A percentile compares a stretch with the other conserved stretches of the same genome.
These are phyloP conservation scores for Rhododendron molle DNA, from an alignment of 148 eudicot genomes.

Conservation along the genomic window DNA sequence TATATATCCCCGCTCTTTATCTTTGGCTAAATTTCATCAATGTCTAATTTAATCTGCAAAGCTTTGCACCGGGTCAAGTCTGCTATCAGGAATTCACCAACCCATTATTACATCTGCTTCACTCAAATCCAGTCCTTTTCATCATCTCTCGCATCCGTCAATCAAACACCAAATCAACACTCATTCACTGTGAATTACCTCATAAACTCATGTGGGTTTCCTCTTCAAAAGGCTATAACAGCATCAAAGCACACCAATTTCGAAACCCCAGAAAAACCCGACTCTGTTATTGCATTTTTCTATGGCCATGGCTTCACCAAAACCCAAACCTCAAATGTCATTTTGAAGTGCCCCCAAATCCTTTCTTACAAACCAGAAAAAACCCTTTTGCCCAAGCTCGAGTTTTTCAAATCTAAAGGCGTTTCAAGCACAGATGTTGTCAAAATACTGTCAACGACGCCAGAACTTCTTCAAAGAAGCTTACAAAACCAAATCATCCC, in stretches of 20 bases:
- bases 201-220: constrained; percentile 8
- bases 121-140: neutral
- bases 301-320: constrained; percentile 3
- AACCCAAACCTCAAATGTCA: neutral
- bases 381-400: constrained; percentile 13
- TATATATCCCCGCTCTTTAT: neutral
- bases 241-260: neutral
- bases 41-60: neutral
- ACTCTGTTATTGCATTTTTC: neutral
- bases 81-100: neutral
- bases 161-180: neutral
- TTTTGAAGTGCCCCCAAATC: neutral
- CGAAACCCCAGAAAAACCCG: neutral
- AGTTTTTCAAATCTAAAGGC: constrained; percentile 5
- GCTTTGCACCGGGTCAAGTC: neutral
- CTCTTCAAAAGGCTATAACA: neutral
- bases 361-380: neutral
- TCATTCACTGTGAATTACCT: constrained; percentile 4
- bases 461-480: neutral
- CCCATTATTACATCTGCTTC: neutral
- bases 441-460: neutral
- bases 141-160: neutral
- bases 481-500: constrained; percentile 5
- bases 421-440: neutral
- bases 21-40: neutral